Percentiles rank a stretch among this genome's conserved stretches.
Conservation (phyloP, 1,284 basidiomycete species). For the Volvariella volvacea region DNA sequence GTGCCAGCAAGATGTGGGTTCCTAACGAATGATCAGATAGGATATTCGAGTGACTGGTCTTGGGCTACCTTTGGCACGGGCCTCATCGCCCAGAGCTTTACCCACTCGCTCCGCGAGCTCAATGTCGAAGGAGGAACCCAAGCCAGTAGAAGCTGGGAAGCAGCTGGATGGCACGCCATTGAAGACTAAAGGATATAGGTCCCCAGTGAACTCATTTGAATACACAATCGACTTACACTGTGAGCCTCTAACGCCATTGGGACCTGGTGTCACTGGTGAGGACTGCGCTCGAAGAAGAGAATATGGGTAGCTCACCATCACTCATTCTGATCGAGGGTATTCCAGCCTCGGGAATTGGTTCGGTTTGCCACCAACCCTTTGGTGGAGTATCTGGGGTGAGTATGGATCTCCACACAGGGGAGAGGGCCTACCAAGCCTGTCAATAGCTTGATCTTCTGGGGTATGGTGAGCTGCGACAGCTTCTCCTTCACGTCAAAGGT, state of each 20-base stretch:
- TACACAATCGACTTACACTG: conserved; percentile 22
- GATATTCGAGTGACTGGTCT: neutral
- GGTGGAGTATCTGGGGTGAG: neutral
- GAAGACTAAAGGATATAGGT: conserved; percentile 27
- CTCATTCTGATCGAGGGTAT: conserved; percentile 40
- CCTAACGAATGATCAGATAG: no score
- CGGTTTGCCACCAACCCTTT: conserved; percentile 47
- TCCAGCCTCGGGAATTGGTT: conserved; percentile 33
- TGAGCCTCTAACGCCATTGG: conserved; percentile 46
- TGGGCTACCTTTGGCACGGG: conserved; percentile 37
- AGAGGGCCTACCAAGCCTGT: conserved; percentile 26
- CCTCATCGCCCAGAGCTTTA: conserved; percentile 38
- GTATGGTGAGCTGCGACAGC: conserved; percentile 28
- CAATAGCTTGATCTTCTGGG: conserved; percentile 38
- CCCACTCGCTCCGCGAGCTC: conserved; percentile 37
- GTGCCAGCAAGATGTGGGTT: conserved; percentile 40
- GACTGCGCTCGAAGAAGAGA: conserved; percentile 1
- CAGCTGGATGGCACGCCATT: conserved; percentile 42
- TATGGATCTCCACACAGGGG: neutral
- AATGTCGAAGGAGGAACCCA: conserved; percentile 43
- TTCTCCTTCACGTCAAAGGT: conserved; percentile 29
- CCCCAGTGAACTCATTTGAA: neutral
- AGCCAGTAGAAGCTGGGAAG: conserved; percentile 41
- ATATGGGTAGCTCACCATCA: conserved; percentile 24
- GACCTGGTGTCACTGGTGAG: conserved; percentile 22